Percentiles rank a stretch among this genome's conserved stretches.
Evolutionary conservation across 1,139 yeast genomes (phyloP).

Genomic region (Yamadazyma siamensis): DNA sequence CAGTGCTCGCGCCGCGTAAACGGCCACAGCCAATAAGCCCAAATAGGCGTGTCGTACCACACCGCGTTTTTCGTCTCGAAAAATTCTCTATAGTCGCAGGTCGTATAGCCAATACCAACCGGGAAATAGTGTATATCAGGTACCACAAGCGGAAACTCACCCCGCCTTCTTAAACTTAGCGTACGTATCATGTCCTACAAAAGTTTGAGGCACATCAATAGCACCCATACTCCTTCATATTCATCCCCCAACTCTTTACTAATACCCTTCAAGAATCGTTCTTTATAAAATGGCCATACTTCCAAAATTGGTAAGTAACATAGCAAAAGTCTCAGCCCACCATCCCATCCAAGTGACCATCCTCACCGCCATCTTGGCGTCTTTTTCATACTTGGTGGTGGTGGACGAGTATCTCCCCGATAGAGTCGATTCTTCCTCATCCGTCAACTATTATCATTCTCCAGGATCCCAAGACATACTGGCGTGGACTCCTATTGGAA

Average conservation of each 20-base stretch:
- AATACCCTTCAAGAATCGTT: no score
- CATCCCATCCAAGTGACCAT: slow-evolving; percentile 89
- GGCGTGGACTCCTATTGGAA: slow-evolving; percentile 46
- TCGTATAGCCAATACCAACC: no score
- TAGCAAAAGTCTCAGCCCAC: slow-evolving; percentile 70
- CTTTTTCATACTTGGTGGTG: slow-evolving; percentile 76
- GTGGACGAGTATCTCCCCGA: slow-evolving; percentile 73
- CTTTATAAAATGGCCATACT: slow-evolving; percentile 27
- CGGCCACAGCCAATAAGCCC: no score
- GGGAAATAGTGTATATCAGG: no score
- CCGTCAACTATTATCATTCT: slow-evolving; percentile 41
- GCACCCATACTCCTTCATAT: no score
- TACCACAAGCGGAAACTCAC: no score
- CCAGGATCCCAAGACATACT: slow-evolving; percentile 32
- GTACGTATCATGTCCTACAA: no score
- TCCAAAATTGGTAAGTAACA: slow-evolving; percentile 32
- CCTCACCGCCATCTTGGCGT: slow-evolving; percentile 68
- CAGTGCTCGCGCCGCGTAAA: no score
- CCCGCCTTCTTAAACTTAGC: no score
- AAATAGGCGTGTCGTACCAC: no score
- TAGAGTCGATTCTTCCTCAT: slow-evolving; percentile 16
- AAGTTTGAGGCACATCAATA: no score
- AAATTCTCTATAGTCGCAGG: slow-evolving; percentile 4
- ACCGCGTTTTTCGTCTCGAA: slow-evolving; percentile 4
- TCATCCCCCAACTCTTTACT: no score